Percentiles rank a stretch among this genome's conserved stretches.
Evolutionary conservation across 2,329 filamentous ascomycete genomes (phyloP).

Genomic region (Xenoacremonium recifei): DNA sequence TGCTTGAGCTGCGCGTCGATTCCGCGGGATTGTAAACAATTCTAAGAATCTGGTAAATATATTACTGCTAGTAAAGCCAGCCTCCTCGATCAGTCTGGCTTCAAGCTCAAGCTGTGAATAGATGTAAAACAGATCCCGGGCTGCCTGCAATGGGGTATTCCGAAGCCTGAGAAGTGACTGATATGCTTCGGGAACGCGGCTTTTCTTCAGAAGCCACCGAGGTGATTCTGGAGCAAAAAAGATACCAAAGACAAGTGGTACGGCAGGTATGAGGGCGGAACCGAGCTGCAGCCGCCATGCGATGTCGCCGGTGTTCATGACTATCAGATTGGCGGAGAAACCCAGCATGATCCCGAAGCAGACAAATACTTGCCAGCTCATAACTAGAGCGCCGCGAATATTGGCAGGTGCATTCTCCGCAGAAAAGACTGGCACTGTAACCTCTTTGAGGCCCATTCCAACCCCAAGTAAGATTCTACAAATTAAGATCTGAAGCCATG

Average conservation of each 20-base stretch:
- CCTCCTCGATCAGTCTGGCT: neutral
- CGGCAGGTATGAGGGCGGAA: constrained; percentile 50
- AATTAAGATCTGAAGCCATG: neutral
- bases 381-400: neutral
- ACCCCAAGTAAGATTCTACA: neutral
- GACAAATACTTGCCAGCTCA: neutral
- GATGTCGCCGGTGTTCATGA: constrained; percentile 49
- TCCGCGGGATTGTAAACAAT: constrained; percentile 17
- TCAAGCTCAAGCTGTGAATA: neutral
- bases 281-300: constrained; percentile 60
- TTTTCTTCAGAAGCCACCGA: constrained; percentile 59
- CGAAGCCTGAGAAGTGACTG: constrained; percentile 34
- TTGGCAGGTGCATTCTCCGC: neutral
- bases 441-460: neutral
- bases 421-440: neutral
- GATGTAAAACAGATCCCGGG: constrained; percentile 5
- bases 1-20: constrained; percentile 21
- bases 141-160: neutral
- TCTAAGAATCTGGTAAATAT: constrained; percentile 36
- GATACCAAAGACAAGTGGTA: constrained; percentile 53
- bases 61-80: neutral
- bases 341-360: constrained; percentile 30
- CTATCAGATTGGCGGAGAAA: constrained; percentile 50
- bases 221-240: constrained; percentile 62
- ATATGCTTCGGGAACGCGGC: constrained; percentile 54